Evolutionary conservation across 768 basidiomycete species (phyloP).

Genomic region (Auricularia sp.): DNA sequence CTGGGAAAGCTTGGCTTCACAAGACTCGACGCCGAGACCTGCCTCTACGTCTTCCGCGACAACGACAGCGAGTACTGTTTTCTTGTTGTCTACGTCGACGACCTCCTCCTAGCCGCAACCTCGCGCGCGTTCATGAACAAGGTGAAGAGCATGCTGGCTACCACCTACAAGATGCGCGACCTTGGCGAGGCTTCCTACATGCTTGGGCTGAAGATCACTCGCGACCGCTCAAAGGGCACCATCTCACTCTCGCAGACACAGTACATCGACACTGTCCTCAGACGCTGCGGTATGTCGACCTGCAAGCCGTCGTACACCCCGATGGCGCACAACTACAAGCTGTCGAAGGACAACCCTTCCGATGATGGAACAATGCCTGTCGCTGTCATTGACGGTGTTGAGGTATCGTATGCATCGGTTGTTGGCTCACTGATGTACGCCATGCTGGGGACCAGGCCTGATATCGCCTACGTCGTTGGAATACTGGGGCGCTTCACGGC

Average conservation of each 20-base stretch:
- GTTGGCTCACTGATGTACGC: neutral
- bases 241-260: constrained; percentile 8
- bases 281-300: constrained; percentile 5
- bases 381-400: neutral
- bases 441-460: constrained; percentile 9
- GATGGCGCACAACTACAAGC: constrained; percentile 9
- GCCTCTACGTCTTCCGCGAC: too few relatives aligned
- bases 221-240: constrained; percentile 1
- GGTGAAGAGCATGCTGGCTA: neutral
- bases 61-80: too few relatives aligned
- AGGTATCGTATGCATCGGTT: neutral
- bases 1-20: too few relatives aligned
- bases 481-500: constrained; percentile 4
- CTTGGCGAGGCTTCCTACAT: neutral
- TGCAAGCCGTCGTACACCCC: constrained; percentile 7
- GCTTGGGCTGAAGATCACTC: constrained; percentile 1
- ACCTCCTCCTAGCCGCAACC: neutral
- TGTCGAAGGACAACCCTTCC: neutral
- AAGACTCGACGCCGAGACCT: too few relatives aligned
- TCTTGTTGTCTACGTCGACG: neutral
- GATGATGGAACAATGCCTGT: neutral
- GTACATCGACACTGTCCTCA: constrained; percentile 12
- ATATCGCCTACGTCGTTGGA: constrained; percentile 9
- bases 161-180: neutral
- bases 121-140: neutral